Base-by-base conservation (phyloP, 1,284 basidiomycete genomes). In the Pterulicium gracile region DNA sequence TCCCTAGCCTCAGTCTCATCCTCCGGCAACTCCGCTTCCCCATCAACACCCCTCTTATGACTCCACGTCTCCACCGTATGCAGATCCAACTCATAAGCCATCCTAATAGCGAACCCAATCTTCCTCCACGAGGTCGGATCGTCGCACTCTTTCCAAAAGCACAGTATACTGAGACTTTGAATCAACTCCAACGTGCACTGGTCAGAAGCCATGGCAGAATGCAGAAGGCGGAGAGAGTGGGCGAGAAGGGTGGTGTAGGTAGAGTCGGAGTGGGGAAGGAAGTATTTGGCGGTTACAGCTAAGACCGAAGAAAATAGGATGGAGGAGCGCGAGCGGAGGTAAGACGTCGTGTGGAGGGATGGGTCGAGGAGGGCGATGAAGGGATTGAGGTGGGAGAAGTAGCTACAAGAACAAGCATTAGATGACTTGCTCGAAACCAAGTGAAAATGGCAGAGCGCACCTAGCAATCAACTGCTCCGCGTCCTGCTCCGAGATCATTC, bases 351-450 rank as follows among this genome's bases (percentile, higher is more conserved):
- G 60, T 90, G 87, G 24, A 90, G 64, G 24, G 77, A 67, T 23
- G 84, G 81, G 62, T 90, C 88, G 56, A 90, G 88, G 24, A 90
- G 69, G 59, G 87, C 88, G 65, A 90, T 77, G 62, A 88, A 90
- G 12, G 84, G 82, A 58, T 90, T 90, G 44, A 90, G 72, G 47
- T 84, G 81, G 47, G 85, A 60, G 63, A 84, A 88, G 57, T 88
- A 72, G 53, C 75, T 64, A 57, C 88, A 85, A 52, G 87, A 86
- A 35, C 86, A 67, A 43, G 76, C 69, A 54, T 72, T 71, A 32
- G 81, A 17, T 4, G n/a, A 39, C 5, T 17, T 18, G 19, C 36
- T 39, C 36, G 15, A 39, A 39, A n/a, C n/a, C 27, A 39, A 7
- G 36, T 39, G 7, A 10, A 39, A 18, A 10, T 4, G 19, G 36